Base-by-base conservation (phyloP, 2,329 filamentous ascomycete genomes). In the Fusarium citri region DNA sequence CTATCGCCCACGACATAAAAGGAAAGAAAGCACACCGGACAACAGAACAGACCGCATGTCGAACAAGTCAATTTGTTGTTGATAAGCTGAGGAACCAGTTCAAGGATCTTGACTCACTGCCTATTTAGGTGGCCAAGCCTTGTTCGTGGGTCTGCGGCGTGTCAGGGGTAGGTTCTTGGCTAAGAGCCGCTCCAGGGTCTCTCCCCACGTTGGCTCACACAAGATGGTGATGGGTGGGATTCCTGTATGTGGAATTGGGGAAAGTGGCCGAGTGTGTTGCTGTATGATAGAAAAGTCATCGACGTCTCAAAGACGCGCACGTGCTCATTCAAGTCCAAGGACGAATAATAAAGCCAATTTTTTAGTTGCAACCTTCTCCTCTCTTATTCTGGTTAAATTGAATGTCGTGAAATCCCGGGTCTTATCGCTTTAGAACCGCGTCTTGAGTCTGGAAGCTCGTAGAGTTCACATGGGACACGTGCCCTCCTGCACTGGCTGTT, bases 151-250 rank as follows among this genome's bases (percentile, higher is more conserved):
- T 55, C 68, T 49, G 60, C 61, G 64, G 53, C 49, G 54, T 58
- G 60, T 55, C 60, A 69, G 68, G 72, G 70, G 65, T 61, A 50
- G 49, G 16, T 61, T 50, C 55, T 56, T 55, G 57, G 66, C 55
- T 50, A 53, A 66, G 64, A 73, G 68, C 64, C 66, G 55, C 68
- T 57, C 49, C 50, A 54, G 68, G 65, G n/a, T 55, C 56, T 57
- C 54, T 55, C 55, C 70, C 73, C 73, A 75, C 73, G 73, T 75
- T 75, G 73, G 66, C 69, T 61, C 69, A 71, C 34, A 43, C 63
- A 54, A 43, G 71, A 64, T 59, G 64, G 59, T 75, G 73, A 75
- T 76, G 73, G 73, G 73, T 74, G 72, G 73, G 54, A 67, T 70
- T 75, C 59, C 41, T 45, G 53, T 47, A 46, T 55, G 62, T 26